Evolutionary conservation across 1,284 basidiomycete species (phyloP), one percentile per base, ranked within the genome.

Genomic region (Irpex sp.): DNA sequence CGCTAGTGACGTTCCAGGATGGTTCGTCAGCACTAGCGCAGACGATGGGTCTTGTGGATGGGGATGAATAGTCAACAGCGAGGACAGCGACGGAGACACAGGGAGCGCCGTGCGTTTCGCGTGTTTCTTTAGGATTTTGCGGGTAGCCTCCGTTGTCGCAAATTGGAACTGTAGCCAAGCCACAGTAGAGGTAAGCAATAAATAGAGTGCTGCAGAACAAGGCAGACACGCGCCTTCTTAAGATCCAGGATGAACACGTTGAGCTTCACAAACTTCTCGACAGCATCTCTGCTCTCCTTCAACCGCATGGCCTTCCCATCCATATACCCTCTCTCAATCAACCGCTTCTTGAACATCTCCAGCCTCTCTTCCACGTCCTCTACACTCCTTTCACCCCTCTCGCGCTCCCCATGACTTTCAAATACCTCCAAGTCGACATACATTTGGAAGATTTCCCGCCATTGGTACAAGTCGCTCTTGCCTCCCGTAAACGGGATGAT

Each of bases 41-140:
- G 57, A 65, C 47, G 61, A 65, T 55, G 3, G 63, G 1, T 62
- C 47, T 38, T 63, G 48, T 4, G 26, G 58, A 19, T 40, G 19
- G 13, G n/a, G 58, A 3, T 48, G 21, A 11, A 71, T 58, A 8
- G 63, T 55, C 54, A 74, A 72, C 0, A 70, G 71, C 7, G 71
- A 72, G 9, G 70, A 60, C 9, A 75, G 63, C 31, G 67, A 64
- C 0, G 72, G 70, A 0, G 83, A 81, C 15, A 84, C 73, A 0
- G 86, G 85, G 3, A 92, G 77, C 0, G 87, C 84, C 0, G 93
- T 94, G 4, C 94, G 87, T 75, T 97, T 98, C 34, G 93, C 86
- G 73, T 97, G 96, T 74, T 98, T 98, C 81, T 98, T 97, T 65
- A 97, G 84, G 65, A 95, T 94, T 77, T 95, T 95, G 54, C 92